phyloP scores from a whole-genome alignment of 768 basidiomycete genomes.

The Lyophyllum shimeji region DNA sequence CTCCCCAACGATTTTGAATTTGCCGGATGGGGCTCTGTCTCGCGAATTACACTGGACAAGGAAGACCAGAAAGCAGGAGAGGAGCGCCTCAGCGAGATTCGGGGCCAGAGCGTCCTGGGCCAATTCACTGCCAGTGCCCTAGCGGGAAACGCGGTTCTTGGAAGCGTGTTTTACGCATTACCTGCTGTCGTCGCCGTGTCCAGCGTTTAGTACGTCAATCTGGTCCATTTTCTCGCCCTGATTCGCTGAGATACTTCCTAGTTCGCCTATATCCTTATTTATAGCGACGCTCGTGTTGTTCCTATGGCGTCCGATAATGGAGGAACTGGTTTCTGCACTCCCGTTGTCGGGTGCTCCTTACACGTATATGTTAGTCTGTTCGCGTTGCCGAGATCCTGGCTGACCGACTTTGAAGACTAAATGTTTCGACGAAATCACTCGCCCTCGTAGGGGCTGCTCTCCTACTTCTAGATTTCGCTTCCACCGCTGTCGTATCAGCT shows the following conservation, averaged over 20 bases:
- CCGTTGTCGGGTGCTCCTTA: slow-evolving; percentile 74
- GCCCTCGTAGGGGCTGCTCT: slow-evolving; percentile 67
- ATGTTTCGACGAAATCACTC: slow-evolving; percentile 60
- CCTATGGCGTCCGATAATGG: slow-evolving; percentile 75
- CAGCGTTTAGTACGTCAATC: slow-evolving; percentile 56
- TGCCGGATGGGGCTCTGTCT: slow-evolving; percentile 66
- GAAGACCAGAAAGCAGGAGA: slow-evolving; percentile 40
- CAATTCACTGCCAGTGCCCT: slow-evolving; percentile 66
- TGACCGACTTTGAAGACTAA: slow-evolving; percentile 38
- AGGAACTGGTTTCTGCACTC: slow-evolving; percentile 67
- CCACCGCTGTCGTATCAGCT: slow-evolving; percentile 71
- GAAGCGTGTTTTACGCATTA: slow-evolving; percentile 68
- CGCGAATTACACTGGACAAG: slow-evolving; percentile 41
- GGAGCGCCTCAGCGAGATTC: slow-evolving; percentile 25
- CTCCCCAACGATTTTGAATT: slow-evolving; percentile 69
- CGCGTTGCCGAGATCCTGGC: not conserved
- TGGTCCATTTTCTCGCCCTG: not conserved
- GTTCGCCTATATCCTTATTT: slow-evolving; percentile 69
- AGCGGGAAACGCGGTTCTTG: slow-evolving; percentile 66
- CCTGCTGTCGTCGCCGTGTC: slow-evolving; percentile 62
- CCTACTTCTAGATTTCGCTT: slow-evolving; percentile 68
- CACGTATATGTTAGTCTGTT: slow-evolving; percentile 53
- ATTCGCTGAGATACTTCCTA: slow-evolving; percentile 20
- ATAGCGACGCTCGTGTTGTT: slow-evolving; percentile 61
- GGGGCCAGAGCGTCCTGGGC: slow-evolving; percentile 47